A percentile compares a stretch with the other conserved stretches of the same genome.
These are phyloP conservation scores for Sisymbrium irio DNA, from an alignment of 345 rosid species.

Conservation along the genomic window DNA sequence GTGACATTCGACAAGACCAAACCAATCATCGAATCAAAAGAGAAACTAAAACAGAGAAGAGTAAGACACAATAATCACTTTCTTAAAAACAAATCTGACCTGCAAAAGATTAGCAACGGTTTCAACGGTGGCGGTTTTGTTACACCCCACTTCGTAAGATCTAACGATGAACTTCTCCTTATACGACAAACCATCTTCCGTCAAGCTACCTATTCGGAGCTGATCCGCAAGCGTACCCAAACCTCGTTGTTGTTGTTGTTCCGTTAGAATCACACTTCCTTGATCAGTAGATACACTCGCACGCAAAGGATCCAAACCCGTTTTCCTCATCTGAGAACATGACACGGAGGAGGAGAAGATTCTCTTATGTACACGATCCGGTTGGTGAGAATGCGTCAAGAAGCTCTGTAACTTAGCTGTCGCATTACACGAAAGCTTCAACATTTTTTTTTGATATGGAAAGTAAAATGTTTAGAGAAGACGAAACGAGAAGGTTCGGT, in stretches of 20 bases:
- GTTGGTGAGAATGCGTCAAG: constrained; percentile 47
- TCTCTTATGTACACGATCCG: constrained; percentile 20
- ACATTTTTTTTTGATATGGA: constrained; percentile 32
- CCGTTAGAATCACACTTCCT: constrained; percentile 21
- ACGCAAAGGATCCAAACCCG: constrained; percentile 22
- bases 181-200: constrained; percentile 75
- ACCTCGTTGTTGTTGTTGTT: neutral
- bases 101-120: constrained; percentile 93
- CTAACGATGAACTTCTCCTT: constrained; percentile 85
- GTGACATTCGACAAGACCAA: constrained; percentile 10
- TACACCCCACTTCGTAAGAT: constrained; percentile 89
- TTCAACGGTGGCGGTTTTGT: constrained; percentile 90
- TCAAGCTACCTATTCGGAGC: constrained; percentile 68
- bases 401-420: constrained; percentile 44
- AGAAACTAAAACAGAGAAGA: neutral
- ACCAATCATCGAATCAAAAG: constrained; percentile 3
- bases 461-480: neutral
- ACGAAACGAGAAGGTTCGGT: neutral
- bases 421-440: constrained; percentile 55
- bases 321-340: constrained; percentile 15
- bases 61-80: neutral
- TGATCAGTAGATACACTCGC: constrained; percentile 39
- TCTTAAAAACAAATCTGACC: constrained; percentile 36
- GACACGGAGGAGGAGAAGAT: constrained; percentile 13
- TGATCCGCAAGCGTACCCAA: constrained; percentile 54